Percentiles rank a stretch among this genome's conserved stretches.
These are phyloP conservation scores for Backusella morwellensis DNA, from an alignment of 192 early-diverging fungal genomes.

Conservation along the genomic window DNA sequence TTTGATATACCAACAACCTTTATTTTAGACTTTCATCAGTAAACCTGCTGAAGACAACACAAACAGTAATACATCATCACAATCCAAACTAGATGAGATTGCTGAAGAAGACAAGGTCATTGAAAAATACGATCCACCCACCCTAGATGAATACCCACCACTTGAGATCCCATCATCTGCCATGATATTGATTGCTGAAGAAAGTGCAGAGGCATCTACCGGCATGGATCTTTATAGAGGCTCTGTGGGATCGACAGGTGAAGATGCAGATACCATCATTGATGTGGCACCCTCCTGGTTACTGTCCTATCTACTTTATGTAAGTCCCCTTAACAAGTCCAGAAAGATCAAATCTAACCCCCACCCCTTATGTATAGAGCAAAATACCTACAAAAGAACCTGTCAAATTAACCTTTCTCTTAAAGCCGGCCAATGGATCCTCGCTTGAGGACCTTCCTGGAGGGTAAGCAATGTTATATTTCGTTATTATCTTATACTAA, in stretches of 20 bases:
- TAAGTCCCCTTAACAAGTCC: slow-evolving; percentile 11
- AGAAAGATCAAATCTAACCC: too few species aligned
- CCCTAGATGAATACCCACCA: slow-evolving; percentile 58
- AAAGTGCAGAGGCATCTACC: slow-evolving; percentile 67
- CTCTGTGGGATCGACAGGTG: slow-evolving; percentile 49
- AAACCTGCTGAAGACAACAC: neutral
- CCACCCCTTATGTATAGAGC: slow-evolving; percentile 38
- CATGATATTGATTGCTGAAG: slow-evolving; percentile 71
- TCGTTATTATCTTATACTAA: neutral
- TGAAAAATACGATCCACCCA: slow-evolving; percentile 38
- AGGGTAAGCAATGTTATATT: slow-evolving; percentile 36
- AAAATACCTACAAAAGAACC: slow-evolving; percentile 69
- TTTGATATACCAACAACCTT: neutral
- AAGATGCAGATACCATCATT: slow-evolving; percentile 52
- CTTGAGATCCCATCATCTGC: slow-evolving; percentile 62
- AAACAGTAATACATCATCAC: neutral
- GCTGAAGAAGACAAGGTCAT: neutral
- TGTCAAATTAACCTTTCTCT: slow-evolving; percentile 79
- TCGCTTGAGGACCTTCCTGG: slow-evolving; percentile 50
- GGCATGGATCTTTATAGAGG: slow-evolving; percentile 72
- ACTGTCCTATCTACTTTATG: slow-evolving; percentile 68
- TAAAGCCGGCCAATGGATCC: slow-evolving; percentile 62
- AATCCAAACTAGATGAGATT: neutral
- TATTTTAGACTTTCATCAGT: neutral
- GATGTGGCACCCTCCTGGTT: slow-evolving; percentile 84